Conservation (phyloP, 768 basidiomycete genomes). For the Pleurotus sapidus region DNA sequence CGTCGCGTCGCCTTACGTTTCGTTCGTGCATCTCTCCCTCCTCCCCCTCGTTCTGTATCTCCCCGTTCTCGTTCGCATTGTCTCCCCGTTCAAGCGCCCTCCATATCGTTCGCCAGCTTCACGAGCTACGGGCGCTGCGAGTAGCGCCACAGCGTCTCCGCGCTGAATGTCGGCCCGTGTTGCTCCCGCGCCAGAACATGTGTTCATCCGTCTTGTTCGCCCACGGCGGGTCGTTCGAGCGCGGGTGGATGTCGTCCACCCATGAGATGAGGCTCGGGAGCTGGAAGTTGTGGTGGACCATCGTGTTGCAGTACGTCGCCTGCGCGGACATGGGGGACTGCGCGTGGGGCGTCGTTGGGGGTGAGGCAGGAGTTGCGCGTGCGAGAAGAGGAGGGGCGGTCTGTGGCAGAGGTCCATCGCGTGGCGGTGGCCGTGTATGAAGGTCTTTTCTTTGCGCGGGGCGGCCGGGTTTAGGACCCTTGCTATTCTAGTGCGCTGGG, state of each 20-base stretch:
- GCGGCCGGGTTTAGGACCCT: constrained; percentile 10
- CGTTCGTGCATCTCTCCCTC: no score
- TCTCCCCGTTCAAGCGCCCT: constrained; percentile 12
- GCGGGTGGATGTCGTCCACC: constrained; percentile 26
- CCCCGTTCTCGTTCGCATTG: not conserved
- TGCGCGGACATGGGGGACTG: constrained; percentile 31
- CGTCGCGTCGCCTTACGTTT: no score
- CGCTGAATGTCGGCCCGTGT: constrained; percentile 48
- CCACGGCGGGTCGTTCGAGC: constrained; percentile 55
- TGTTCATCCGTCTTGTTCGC: constrained; percentile 54
- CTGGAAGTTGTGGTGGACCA: constrained; percentile 45
- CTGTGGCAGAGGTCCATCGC: constrained; percentile 43
- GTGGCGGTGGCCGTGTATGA: constrained; percentile 40
- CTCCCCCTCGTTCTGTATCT: no score
- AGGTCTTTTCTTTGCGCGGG: constrained; percentile 26
- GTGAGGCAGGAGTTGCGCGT: constrained; percentile 43
- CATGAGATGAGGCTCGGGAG: constrained; percentile 38
- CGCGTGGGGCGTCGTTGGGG: constrained; percentile 30
- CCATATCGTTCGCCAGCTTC: constrained; percentile 29
- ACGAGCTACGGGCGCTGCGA: constrained; percentile 46
- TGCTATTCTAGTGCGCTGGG: no score
- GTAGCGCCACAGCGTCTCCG: constrained; percentile 37
- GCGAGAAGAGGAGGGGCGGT: constrained; percentile 32
- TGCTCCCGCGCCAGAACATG: constrained; percentile 67
- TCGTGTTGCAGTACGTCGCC: constrained; percentile 42